Evolutionary conservation across 169 alveolate genomes (phyloP), one percentile per base, ranked within the genome.

Genomic region (Plasmodium blacklocki): DNA sequence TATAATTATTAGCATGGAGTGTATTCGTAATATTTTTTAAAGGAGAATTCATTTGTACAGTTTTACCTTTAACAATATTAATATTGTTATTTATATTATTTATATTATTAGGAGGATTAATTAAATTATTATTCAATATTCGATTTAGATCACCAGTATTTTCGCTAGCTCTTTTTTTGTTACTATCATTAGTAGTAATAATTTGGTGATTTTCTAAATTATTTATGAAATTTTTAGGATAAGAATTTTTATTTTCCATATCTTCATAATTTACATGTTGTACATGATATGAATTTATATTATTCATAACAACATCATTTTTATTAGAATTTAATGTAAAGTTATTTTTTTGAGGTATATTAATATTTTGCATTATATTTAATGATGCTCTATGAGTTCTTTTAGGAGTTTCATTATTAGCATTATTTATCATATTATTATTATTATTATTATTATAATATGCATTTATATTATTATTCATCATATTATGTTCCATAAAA

Each of bases 341-440:
- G 26, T 18, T 74, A 50, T 66, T 60, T 32, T 66, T 45, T 50
- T n/a, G 88, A 26, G 63, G 43, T 29, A 74, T 19, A 54, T 74
- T 74, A 50, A 73, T 73, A 47, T 73, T 73, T 73, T 26, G 56
- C 59, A 74, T 39, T 50, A 29, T 7, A 52, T 52, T 74, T 59
- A 74, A 74, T 56, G 64, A 21, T 12, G 64, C 64, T 56, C 64
- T 56, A 56, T 56, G 18, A 18, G 29, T 14, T 56, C 23, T 73
- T 56, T 73, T 29, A 18, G 58, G 14, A 11, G 59, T 52, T 29
- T 54, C 21, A 45, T 45, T 74, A 9, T 1, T 64, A 59, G 26
- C 68, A 64, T 29, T 64, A 45, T 67, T 32, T 8, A 76, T 15
- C 15, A 58, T 1, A 56, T 45, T 64, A 43, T 21, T 56, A 19